Conservation (phyloP, 768 basidiomycete genomes). For the Mycena polygramma region DNA sequence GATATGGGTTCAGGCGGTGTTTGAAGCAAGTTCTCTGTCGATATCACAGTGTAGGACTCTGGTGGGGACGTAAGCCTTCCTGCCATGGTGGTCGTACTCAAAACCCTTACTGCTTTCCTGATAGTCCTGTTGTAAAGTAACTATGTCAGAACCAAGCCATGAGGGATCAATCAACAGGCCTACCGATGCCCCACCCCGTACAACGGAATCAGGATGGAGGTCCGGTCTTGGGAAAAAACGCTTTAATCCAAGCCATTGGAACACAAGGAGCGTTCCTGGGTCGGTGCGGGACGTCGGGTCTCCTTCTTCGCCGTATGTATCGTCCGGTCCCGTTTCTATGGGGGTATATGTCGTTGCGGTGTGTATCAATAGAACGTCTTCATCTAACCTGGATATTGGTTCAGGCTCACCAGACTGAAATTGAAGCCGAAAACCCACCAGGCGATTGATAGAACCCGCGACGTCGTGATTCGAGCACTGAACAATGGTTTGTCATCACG, state of each 20-base stretch:
- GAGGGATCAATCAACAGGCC: background rate
- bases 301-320: constrained; percentile 33
- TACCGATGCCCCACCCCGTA: constrained; percentile 31
- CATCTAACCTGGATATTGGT: constrained; percentile 59
- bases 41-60: constrained; percentile 20
- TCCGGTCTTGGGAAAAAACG: constrained; percentile 23
- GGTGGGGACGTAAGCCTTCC: background rate
- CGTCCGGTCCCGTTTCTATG: constrained; percentile 32
- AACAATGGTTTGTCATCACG: constrained; percentile 85
- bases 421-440: constrained; percentile 59
- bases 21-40: constrained; percentile 10
- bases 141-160: background rate
- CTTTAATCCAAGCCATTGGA: constrained; percentile 32
- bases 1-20: constrained; percentile 13
- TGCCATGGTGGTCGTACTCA: background rate
- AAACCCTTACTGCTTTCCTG: constrained; percentile 75
- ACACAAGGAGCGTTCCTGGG: constrained; percentile 17
- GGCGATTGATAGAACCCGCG: constrained; percentile 70
- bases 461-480: constrained; percentile 76
- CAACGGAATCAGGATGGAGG: background rate
- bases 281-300: constrained; percentile 34
- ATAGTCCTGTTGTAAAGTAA: constrained; percentile 66
- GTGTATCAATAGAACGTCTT: constrained; percentile 68
- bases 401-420: background rate
- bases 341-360: constrained; percentile 67